Evolutionary conservation across 371 early-diverging fungal species (phyloP).

Genomic region (Mucor mucedo): DNA sequence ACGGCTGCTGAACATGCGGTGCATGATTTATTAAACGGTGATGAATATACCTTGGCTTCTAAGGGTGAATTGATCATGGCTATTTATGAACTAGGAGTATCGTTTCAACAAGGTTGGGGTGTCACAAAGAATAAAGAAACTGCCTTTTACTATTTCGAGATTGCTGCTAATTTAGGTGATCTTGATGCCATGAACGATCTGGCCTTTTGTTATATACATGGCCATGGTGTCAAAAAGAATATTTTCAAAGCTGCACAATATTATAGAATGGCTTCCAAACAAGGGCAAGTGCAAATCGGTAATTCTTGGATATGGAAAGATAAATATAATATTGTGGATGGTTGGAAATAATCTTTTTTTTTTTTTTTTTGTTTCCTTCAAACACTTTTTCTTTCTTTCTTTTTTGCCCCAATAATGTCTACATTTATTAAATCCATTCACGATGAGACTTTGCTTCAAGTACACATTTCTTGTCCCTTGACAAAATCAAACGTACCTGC

Average conservation of each 20-base stretch:
- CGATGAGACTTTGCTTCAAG: background rate
- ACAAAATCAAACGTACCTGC: constrained; percentile 22
- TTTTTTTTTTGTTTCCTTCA: constrained; percentile 11
- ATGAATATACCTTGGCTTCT: constrained; percentile 23
- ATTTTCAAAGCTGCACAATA: constrained; percentile 80
- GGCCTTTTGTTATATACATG: constrained; percentile 75
- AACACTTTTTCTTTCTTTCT: background rate
- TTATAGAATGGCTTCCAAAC: constrained; percentile 80
- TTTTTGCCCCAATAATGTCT: background rate
- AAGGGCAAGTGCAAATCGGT: constrained; percentile 81
- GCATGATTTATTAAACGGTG: constrained; percentile 49
- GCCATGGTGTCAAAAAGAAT: constrained; percentile 81
- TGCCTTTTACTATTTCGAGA: constrained; percentile 87
- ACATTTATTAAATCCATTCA: background rate
- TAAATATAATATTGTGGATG: constrained; percentile 60
- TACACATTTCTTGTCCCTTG: background rate
- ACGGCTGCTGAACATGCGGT: constrained; percentile 78
- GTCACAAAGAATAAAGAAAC: constrained; percentile 78
- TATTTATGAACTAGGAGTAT: constrained; percentile 83
- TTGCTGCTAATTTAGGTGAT: constrained; percentile 87
- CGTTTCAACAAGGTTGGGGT: constrained; percentile 91
- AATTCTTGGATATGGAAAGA: constrained; percentile 95
- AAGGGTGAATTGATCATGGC: constrained; percentile 79
- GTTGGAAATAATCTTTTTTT: background rate
- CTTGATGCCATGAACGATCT: constrained; percentile 83